Conservation (phyloP, 768 basidiomycete genomes). For the Suillus subaureus region DNA sequence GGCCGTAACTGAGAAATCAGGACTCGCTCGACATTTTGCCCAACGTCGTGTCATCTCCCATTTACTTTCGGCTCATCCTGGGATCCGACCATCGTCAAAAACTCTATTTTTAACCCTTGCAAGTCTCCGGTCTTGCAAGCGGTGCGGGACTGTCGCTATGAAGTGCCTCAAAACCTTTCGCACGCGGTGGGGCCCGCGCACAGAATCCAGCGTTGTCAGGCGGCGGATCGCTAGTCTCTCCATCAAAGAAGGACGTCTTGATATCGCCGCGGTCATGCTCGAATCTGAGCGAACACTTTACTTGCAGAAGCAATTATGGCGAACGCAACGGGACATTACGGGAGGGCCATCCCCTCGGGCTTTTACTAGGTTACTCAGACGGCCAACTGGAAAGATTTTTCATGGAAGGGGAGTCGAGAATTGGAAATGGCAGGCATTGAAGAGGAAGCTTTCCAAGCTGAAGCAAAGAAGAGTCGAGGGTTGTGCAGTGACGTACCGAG, state of each 20-base stretch:
- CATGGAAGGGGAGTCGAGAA: conserved; percentile 32
- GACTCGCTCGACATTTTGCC: conserved; percentile 47
- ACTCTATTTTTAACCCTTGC: conserved; percentile 63
- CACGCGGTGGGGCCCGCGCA: conserved; percentile 53
- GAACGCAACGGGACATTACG: conserved; percentile 11
- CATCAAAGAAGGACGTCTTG: conserved; percentile 63
- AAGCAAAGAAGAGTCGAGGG: conserved; percentile 5
- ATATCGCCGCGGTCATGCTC: conserved; percentile 41
- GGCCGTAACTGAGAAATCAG: conserved; percentile 32
- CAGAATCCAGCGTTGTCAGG: conserved; percentile 61
- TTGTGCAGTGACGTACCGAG: conserved; percentile 1
- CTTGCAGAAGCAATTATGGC: conserved; percentile 16
- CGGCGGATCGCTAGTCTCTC: conserved; percentile 61
- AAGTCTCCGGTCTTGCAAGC: conserved; percentile 47
- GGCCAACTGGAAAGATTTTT: conserved; percentile 26
- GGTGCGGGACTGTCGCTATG: conserved; percentile 58
- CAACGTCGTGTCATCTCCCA: conserved; percentile 46
- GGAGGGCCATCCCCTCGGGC: conserved; percentile 14
- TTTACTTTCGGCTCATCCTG: conserved; percentile 48
- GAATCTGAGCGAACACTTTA: conserved; percentile 16
- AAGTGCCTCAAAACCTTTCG: conserved; percentile 47
- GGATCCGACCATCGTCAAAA: conserved; percentile 55
- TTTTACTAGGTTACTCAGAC: conserved; percentile 16
- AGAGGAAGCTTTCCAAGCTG: conserved; percentile 23
- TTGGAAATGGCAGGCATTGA: conserved; percentile 29